Evolutionary conservation across 208 protist genomes (phyloP).

Genomic region (Trichomonas gallinae): DNA sequence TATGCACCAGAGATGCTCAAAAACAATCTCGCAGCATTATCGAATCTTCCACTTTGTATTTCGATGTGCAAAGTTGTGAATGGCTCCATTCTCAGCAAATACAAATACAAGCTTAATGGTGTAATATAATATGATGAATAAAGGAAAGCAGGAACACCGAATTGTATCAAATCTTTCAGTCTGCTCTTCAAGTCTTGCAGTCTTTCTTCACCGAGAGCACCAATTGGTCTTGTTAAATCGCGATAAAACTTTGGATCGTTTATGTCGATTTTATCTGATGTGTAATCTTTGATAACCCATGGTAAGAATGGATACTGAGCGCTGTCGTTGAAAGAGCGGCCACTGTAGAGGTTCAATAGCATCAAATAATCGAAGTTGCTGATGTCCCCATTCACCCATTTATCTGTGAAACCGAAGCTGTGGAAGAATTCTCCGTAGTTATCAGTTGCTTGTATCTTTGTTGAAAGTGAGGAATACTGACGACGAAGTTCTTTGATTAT

Average conservation of each 20-base stretch:
- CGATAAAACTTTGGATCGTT: constrained; percentile 30
- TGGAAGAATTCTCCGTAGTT: not conserved
- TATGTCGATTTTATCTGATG: not conserved
- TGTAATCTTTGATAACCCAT: constrained; percentile 41
- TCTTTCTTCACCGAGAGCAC: not conserved
- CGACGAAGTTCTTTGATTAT: not conserved
- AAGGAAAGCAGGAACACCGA: not conserved
- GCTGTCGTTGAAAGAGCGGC: not conserved
- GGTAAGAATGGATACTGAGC: constrained; percentile 18
- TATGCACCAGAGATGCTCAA: not conserved
- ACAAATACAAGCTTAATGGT: not conserved
- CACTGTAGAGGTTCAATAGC: not conserved
- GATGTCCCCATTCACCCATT: not conserved
- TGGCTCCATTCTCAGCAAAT: not conserved
- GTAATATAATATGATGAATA: not conserved
- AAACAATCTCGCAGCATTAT: not conserved
- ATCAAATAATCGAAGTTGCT: constrained; percentile 3
- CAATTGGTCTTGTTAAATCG: constrained; percentile 41
- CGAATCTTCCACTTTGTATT: not conserved
- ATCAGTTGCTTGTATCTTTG: not conserved
- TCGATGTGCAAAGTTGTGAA: not conserved
- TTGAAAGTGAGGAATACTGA: not conserved
- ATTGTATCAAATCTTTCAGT: not conserved
- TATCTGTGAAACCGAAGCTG: not conserved
- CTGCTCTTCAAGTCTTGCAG: not conserved